Conservation (phyloP, 306 rosid genomes). For the Ziziphus jujuba region DNA sequence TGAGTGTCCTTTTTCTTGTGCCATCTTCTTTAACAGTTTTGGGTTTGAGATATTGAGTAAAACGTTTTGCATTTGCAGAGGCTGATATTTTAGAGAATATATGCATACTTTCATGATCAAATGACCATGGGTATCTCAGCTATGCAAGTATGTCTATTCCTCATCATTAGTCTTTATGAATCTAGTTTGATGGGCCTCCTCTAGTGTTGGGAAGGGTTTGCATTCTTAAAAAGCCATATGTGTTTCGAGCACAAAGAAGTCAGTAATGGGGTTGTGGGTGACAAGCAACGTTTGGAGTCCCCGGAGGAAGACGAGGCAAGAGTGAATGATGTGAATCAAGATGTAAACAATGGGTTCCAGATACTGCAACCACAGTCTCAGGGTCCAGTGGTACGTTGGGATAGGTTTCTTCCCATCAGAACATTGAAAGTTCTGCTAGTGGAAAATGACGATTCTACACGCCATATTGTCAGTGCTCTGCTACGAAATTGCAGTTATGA, state of each 20-base stretch:
- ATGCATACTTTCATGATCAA: constrained; percentile 27
- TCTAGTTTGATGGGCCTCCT: constrained; percentile 38
- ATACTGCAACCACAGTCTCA: constrained; percentile 41
- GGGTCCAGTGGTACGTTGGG: constrained; percentile 45
- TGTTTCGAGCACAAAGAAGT: constrained; percentile 34
- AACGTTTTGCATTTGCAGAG: constrained; percentile 15
- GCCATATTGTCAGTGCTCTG: constrained; percentile 60
- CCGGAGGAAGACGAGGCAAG: constrained; percentile 37
- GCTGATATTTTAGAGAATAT: constrained; percentile 10
- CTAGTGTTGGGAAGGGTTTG: constrained; percentile 31
- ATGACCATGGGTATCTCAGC: constrained; percentile 16
- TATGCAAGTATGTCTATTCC: constrained; percentile 18
- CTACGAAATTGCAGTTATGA: constrained; percentile 61
- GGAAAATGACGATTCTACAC: constrained; percentile 65
- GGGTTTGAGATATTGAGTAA: background rate
- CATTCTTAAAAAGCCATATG: constrained; percentile 33
- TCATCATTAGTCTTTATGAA: constrained; percentile 33
- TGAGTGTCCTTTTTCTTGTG: too few relatives aligned
- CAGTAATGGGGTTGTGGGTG: constrained; percentile 35
- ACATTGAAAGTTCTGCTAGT: constrained; percentile 63
- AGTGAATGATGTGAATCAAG: constrained; percentile 30
- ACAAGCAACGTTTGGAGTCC: constrained; percentile 43
- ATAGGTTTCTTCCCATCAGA: constrained; percentile 55
- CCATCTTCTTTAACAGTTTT: too few relatives aligned
- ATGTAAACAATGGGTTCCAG: constrained; percentile 38